Evolutionary conservation across 805 yeast species (phyloP).

Genomic region (Yarrowia phangngaensis): DNA sequence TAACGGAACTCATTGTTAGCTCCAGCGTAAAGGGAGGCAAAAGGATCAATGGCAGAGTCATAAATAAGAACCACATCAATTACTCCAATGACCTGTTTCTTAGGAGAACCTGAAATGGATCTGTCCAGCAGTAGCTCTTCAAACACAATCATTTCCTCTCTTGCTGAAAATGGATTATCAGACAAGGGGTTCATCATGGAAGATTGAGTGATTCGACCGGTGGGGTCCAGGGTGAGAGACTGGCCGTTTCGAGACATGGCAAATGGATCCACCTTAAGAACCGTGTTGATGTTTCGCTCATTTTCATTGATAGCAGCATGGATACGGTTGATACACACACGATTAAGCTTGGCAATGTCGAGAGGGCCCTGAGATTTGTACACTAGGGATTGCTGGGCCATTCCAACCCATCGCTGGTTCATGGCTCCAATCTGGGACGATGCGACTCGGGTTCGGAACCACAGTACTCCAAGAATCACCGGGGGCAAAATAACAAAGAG

Average conservation of each 20-base stretch:
- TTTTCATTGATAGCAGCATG: constrained; percentile 23
- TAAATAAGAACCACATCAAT: constrained; percentile 17
- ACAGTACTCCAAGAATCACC: neutral
- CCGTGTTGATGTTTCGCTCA: constrained; percentile 18
- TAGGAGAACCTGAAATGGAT: constrained; percentile 15
- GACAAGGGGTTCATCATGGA: constrained; percentile 4
- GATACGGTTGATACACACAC: constrained; percentile 7
- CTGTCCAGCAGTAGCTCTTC: constrained; percentile 17
- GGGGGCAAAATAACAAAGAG: constrained; percentile 19
- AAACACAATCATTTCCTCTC: constrained; percentile 21
- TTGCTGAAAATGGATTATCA: neutral
- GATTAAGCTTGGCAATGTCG: constrained; percentile 9
- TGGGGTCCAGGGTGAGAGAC: constrained; percentile 22
- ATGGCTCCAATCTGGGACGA: constrained; percentile 13
- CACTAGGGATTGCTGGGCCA: constrained; percentile 13
- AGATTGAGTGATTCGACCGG: constrained; percentile 22
- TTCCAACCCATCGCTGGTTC: constrained; percentile 24
- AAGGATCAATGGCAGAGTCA: constrained; percentile 15
- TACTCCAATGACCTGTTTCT: constrained; percentile 20
- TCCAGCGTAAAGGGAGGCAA: constrained; percentile 2
- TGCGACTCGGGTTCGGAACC: constrained; percentile 21
- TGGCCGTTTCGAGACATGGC: constrained; percentile 23
- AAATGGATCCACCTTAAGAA: constrained; percentile 19
- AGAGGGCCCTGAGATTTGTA: constrained; percentile 17
- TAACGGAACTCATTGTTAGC: constrained; percentile 8